Evolutionary conservation across 106 monocot species (phyloP), one percentile per base, ranked within the genome.

Genomic region (Platanthera zijinensis): DNA sequence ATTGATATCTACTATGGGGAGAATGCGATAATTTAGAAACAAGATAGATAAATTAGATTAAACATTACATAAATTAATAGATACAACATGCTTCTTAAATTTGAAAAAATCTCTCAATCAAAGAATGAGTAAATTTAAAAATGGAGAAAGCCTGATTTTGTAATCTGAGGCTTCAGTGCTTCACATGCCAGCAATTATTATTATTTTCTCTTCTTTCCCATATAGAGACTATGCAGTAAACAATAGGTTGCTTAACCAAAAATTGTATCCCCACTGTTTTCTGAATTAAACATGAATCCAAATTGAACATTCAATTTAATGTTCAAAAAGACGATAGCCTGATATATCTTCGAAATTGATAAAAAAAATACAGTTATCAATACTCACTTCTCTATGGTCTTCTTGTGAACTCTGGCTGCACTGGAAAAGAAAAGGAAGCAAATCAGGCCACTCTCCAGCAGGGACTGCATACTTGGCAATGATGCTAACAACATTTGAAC

Each of bases 401-500:
- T 99, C 97, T 72, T 92, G 91, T n/a, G 84, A 22, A 86, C 97
- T 99, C 69, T 99, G 97, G 76, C 94, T 94, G 81, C 94, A 94
- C 32, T 92, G 88, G 62, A 99, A 99, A 51, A 99, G 85, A 61
- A 99, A 99, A 64, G 97, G 97, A 73, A 99, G 69, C 63, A 99
- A 77, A 67, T 99, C 97, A 66, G 89, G 86, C 97, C 97, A 99
- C 73, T 99, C 97, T 57, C 97, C 97, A 77, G 86, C 82, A 62
- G 97, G 97, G 57, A 99, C 87, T 73, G 97, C 94, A 85, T 92
- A 99, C 71, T 99, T 99, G 14, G 97, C 97, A 80, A 99, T 85
- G 50, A 99, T 79, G 70, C 97, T 94, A 51, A 94, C 90, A 80
- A 94, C 97, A 80, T 99, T 99, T 52, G 91, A 86, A 78, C 92